Evolutionary conservation across 2,329 filamentous ascomycete species (phyloP), one percentile per base, ranked within the genome.

Genomic region (Colletotrichum falcatum): DNA sequence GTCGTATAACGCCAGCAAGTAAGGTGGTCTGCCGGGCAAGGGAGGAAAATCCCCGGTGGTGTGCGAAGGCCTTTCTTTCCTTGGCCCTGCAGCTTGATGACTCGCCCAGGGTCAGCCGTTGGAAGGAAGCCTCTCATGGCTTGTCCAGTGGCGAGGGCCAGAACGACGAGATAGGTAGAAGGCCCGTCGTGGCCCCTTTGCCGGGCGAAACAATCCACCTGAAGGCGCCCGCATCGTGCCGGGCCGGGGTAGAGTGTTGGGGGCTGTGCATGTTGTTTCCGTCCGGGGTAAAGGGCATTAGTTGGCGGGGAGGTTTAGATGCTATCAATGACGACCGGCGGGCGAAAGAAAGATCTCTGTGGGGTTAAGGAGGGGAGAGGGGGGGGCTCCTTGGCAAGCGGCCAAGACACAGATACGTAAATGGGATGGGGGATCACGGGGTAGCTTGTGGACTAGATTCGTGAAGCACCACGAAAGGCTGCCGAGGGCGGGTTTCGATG

Each of bases 81-180:
- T 71, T 71, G 68, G 68, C 64, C 20, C 59, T 67, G 68, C 59
- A 59, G 30, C 53, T 39, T 62, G 54, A 61, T 71, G 68, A 71
- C 58, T 71, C 68, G 68, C 51, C 59, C 39, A 18, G 28, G 42
- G 39, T 37, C 58, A 56, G 39, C 5, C 18, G 33, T 42, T 54
- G 42, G 39, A 20, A 8, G 42, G 39, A 20, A 8, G 12, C 26
- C 33, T 56, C 2, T 33, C 9, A 33, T 28, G 18, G 39, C 49
- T 55, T 35, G 7, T 59, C 58, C 37, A 54, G 35, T 54, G 23
- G 59, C 30, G 28, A n/a, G n/a, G 1, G 14, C 28, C 20, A 59
- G 28, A 39, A 46, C 1, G 46, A 58, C 46, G 14, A 42, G 53
- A 62, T 46, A 63, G 53, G 42, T 16, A 48, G 20, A 16, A 60